Conservation (phyloP, 2,329 filamentous ascomycete species). For the Neocucurbitaria cava region DNA sequence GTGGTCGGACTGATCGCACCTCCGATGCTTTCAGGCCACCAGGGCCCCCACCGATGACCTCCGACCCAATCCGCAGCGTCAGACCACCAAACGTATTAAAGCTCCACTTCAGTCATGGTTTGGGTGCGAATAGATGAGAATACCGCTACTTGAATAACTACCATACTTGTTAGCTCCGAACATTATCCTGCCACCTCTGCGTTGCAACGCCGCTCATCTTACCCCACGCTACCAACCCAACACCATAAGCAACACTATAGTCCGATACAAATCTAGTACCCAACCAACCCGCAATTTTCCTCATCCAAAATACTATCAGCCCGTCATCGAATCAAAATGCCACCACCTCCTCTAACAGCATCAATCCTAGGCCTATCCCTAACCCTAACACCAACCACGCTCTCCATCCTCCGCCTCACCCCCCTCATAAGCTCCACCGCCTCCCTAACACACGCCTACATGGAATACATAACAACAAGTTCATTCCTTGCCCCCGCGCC, state of each 20-base stretch:
- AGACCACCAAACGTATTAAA: not conserved
- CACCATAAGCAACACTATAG: not conserved
- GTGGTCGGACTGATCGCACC: not conserved
- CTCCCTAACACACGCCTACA: constrained; percentile 35
- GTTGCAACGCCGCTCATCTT: not conserved
- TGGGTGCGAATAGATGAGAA: no score
- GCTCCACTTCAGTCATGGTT: not conserved
- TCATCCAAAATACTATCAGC: no score
- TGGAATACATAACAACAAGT: constrained; percentile 30
- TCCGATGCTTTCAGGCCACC: not conserved
- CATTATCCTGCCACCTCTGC: not conserved
- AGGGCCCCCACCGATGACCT: not conserved
- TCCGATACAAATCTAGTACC: not conserved
- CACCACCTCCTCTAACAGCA: no score
- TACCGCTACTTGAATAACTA: no score
- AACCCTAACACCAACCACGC: constrained; percentile 2
- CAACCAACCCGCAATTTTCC: no score
- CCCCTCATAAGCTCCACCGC: constrained; percentile 33
- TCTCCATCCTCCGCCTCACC: constrained; percentile 29
- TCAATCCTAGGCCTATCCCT: constrained; percentile 4
- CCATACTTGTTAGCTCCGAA: no score
- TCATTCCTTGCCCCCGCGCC: constrained; percentile 24
- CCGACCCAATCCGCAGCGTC: not conserved
- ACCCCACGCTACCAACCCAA: not conserved
- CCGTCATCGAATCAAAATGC: not conserved